Percentiles rank a stretch among this genome's conserved stretches.
Conservation (phyloP, 257 asterid species). For the Mentha longifolia region DNA sequence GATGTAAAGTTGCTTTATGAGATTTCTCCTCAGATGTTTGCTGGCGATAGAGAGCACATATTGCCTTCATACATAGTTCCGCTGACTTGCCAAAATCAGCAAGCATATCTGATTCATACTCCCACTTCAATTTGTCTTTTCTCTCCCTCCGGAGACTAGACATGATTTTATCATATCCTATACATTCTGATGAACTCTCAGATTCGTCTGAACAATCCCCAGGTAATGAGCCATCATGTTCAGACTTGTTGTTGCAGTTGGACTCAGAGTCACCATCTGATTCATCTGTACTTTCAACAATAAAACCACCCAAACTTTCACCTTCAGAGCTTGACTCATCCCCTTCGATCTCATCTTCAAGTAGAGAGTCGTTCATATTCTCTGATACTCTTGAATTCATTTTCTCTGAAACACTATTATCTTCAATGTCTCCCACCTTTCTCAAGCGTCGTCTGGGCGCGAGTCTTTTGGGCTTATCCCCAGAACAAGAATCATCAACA, state of each 20-base stretch:
- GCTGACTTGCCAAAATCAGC: constrained; percentile 61
- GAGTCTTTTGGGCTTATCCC: constrained; percentile 28
- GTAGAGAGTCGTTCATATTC: constrained; percentile 16
- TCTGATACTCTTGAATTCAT: constrained; percentile 14
- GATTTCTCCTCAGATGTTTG: constrained; percentile 58
- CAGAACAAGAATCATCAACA: neutral
- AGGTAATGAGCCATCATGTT: constrained; percentile 26
- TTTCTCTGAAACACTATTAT: constrained; percentile 24
- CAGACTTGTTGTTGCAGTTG: constrained; percentile 30
- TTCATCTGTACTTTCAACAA: constrained; percentile 46
- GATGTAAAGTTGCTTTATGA: constrained; percentile 44
- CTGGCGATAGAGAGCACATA: constrained; percentile 70
- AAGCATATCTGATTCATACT: constrained; percentile 67
- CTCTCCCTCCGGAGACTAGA: constrained; percentile 55
- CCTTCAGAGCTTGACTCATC: constrained; percentile 51
- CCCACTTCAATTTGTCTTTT: constrained; percentile 54
- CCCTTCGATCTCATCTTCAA: constrained; percentile 43
- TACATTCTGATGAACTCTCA: constrained; percentile 41
- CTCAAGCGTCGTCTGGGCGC: constrained; percentile 42
- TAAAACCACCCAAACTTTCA: constrained; percentile 60
- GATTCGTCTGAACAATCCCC: constrained; percentile 35
- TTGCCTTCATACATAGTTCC: constrained; percentile 73
- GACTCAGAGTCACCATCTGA: constrained; percentile 41
- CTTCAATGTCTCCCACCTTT: constrained; percentile 37
- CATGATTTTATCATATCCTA: constrained; percentile 51